Evolutionary conservation across 116 monocot species (phyloP).

Genomic region (Zostera marina): DNA sequence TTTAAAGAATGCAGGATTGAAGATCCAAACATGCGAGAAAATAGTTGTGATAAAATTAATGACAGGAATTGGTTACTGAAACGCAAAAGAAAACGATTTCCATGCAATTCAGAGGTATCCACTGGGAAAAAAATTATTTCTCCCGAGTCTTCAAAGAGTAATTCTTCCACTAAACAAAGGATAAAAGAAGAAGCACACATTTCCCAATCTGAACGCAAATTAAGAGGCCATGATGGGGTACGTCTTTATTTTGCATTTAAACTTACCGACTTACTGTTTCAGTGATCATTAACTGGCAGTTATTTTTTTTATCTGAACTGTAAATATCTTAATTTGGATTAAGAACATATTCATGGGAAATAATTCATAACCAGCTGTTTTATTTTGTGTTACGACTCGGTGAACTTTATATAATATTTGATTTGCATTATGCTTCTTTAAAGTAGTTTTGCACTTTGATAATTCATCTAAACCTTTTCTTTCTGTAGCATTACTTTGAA

Average conservation of each 20-base stretch:
- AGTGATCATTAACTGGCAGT: not conserved
- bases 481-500: constrained; percentile 67
- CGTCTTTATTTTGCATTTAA: constrained; percentile 5
- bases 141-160: constrained; percentile 17
- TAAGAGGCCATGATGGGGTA: constrained; percentile 90
- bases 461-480: not conserved
- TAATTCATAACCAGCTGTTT: not conserved
- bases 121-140: constrained; percentile 24
- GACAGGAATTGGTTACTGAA: constrained; percentile 70
- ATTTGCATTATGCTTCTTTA: not conserved
- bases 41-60: constrained; percentile 7
- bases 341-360: too few relatives aligned
- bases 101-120: constrained; percentile 21
- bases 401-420: not conserved
- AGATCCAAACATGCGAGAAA: constrained; percentile 3
- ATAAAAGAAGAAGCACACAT: constrained; percentile 18
- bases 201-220: constrained; percentile 23
- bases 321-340: too few relatives aligned
- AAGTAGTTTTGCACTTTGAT: not conserved
- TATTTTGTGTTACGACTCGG: not conserved
- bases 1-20: constrained; percentile 1
- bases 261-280: not conserved
- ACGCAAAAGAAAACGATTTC: constrained; percentile 57
- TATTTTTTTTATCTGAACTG: too few relatives aligned
- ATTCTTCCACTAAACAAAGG: constrained; percentile 24